Conservation (phyloP, 2,329 filamentous ascomycete genomes). For the Pseudogymnoascus sp. region DNA sequence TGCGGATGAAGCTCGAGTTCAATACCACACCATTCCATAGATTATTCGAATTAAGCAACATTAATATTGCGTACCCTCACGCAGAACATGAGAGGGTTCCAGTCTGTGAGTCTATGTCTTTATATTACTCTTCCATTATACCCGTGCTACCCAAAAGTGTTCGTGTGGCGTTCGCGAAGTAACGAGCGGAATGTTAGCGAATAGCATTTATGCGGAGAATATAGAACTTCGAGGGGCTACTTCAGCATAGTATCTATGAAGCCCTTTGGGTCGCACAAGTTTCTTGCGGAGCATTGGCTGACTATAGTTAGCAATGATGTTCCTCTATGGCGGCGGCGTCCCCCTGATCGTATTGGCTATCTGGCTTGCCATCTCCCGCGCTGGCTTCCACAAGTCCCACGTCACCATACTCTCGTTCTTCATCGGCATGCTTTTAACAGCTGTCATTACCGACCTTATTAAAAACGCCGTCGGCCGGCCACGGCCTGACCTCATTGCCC, state of each 20-base stretch:
- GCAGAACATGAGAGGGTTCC: constrained; percentile 77
- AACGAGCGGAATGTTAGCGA: background rate
- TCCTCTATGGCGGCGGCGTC: constrained; percentile 68
- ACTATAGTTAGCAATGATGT: constrained; percentile 52
- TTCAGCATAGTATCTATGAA: background rate
- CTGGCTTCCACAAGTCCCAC: constrained; percentile 71
- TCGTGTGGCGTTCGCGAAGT: background rate
- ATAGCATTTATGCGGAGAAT: background rate
- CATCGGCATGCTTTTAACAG: constrained; percentile 66
- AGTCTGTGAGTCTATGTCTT: constrained; percentile 48
- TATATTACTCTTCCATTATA: background rate
- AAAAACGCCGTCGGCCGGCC: constrained; percentile 70
- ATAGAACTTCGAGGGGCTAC: background rate
- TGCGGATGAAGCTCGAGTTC: constrained; percentile 48
- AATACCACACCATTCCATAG: constrained; percentile 82
- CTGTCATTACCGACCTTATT: constrained; percentile 79
- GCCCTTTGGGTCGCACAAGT: background rate
- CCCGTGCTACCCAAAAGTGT: background rate
- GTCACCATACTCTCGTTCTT: constrained; percentile 75
- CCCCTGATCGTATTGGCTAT: constrained; percentile 60
- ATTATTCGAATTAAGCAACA: constrained; percentile 85
- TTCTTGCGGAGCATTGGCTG: background rate
- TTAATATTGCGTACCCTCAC: constrained; percentile 78
- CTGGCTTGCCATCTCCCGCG: constrained; percentile 56
- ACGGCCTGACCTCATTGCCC: constrained; percentile 78